A percentile compares a stretch with the other conserved stretches of the same genome.
These are phyloP conservation scores for Calonectria honghensis DNA, from an alignment of 2,329 filamentous ascomycete genomes.

Conservation along the genomic window DNA sequence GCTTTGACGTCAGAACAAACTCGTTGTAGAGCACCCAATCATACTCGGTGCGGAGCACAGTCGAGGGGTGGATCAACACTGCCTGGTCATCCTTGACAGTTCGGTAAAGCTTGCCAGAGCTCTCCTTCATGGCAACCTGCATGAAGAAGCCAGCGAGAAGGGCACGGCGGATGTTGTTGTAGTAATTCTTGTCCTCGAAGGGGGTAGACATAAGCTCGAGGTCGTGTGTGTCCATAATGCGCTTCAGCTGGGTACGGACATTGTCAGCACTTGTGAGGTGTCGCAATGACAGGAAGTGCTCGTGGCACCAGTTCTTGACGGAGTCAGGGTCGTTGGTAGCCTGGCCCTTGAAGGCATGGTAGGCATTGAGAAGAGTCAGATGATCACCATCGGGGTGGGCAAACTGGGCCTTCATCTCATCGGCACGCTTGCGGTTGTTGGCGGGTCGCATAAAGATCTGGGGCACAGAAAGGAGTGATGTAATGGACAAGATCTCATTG, in stretches of 20 bases:
- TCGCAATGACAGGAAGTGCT: constrained; percentile 94
- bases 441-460: constrained; percentile 94
- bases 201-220: constrained; percentile 91
- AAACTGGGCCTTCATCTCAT: constrained; percentile 98
- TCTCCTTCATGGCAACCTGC: constrained; percentile 97
- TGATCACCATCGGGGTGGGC: constrained; percentile 96
- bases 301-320: constrained; percentile 94
- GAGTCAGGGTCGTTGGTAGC: constrained; percentile 76
- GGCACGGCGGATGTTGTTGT: constrained; percentile 95
- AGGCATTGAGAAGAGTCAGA: constrained; percentile 96
- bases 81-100: constrained; percentile 98
- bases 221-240: constrained; percentile 96
- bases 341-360: constrained; percentile 94
- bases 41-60: constrained; percentile 89
- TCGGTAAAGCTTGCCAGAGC: constrained; percentile 90
- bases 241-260: constrained; percentile 91
- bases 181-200: constrained; percentile 98
- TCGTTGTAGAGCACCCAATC: constrained; percentile 99
- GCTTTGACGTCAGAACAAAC: constrained; percentile 97
- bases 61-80: constrained; percentile 94
- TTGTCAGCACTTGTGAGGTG: constrained; percentile 95
- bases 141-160: constrained; percentile 98
- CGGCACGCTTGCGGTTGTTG: constrained; percentile 89
- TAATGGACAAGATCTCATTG: constrained; percentile 97
- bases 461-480: constrained; percentile 93